Percentiles rank a stretch among this genome's conserved stretches.
Evolutionary conservation across 768 basidiomycete species (phyloP).

Genomic region (Leccinellum rugosiceps): DNA sequence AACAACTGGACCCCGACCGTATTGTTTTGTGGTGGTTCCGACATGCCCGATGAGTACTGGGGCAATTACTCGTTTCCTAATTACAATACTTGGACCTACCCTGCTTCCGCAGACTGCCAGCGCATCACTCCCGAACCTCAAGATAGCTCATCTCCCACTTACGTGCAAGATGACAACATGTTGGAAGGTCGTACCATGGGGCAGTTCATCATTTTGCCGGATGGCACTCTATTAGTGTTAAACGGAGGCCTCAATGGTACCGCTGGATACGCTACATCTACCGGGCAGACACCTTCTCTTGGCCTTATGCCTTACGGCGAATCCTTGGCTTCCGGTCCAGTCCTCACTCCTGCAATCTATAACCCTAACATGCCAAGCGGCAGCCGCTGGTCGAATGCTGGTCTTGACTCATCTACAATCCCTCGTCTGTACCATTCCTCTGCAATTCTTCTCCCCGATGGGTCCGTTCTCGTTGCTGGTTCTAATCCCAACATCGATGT

Average conservation of each 20-base stretch:
- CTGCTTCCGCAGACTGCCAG: constrained; percentile 72
- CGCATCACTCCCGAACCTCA: constrained; percentile 83
- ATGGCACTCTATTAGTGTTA: constrained; percentile 70
- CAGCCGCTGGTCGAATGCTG: constrained; percentile 68
- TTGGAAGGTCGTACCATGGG: constrained; percentile 85
- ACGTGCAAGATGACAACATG: constrained; percentile 74
- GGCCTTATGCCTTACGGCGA: constrained; percentile 66
- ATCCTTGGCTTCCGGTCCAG: constrained; percentile 78
- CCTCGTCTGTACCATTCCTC: constrained; percentile 91
- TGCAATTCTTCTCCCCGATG: constrained; percentile 84
- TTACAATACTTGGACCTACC: constrained; percentile 71
- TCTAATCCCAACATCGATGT: constrained; percentile 94
- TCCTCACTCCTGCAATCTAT: constrained; percentile 76
- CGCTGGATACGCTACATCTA: constrained; percentile 75
- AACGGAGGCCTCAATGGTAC: constrained; percentile 87
- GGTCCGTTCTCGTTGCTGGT: constrained; percentile 83
- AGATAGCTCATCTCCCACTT: constrained; percentile 58
- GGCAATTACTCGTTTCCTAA: constrained; percentile 74
- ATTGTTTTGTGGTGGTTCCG: constrained; percentile 87
- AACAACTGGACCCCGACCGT: constrained; percentile 87
- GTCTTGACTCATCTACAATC: constrained; percentile 60
- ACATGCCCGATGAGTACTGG: constrained; percentile 72
- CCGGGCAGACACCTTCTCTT: constrained; percentile 40
- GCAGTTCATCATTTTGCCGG: constrained; percentile 82
- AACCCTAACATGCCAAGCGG: constrained; percentile 74